Evolutionary conservation across 805 yeast genomes (phyloP).

Genomic region (Tetrapisispora phaffii): DNA sequence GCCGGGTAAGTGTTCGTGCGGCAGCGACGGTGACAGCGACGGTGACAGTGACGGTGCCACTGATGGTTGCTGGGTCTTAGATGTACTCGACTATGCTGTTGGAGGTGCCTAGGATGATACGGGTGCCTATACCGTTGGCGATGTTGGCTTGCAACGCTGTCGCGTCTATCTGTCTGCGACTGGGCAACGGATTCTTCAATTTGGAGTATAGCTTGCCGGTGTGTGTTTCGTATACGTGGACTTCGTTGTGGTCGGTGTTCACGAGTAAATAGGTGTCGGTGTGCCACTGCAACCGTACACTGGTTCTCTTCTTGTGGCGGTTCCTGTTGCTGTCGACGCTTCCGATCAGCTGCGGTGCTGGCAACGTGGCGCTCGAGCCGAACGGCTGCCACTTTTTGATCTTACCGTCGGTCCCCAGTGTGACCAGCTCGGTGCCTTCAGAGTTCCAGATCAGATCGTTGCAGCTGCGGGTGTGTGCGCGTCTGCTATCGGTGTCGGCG

Average conservation of each 20-base stretch:
- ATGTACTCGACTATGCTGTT: not conserved
- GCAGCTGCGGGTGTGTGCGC: constrained; percentile 70
- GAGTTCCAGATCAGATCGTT: constrained; percentile 74
- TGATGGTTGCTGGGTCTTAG: not conserved
- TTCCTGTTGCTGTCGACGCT: constrained; percentile 18
- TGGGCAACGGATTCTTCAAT: constrained; percentile 9
- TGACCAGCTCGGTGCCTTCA: constrained; percentile 49
- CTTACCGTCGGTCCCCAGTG: constrained; percentile 74
- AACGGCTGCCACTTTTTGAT: constrained; percentile 56
- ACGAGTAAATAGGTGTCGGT: constrained; percentile 14
- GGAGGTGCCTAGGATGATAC: constrained; percentile 12
- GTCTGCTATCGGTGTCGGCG: constrained; percentile 14
- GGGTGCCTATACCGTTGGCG: constrained; percentile 18
- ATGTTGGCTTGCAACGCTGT: constrained; percentile 19
- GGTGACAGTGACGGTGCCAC: not conserved
- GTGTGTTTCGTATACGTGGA: constrained; percentile 16
- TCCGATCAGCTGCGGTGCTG: constrained; percentile 15
- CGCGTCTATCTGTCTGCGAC: constrained; percentile 8
- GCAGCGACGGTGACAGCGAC: no score
- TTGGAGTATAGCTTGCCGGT: constrained; percentile 19
- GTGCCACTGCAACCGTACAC: constrained; percentile 17
- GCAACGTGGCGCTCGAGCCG: not conserved
- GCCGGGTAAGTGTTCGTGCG: no score
- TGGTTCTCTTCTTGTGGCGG: constrained; percentile 17
- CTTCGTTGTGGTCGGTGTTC: constrained; percentile 23